Conservation (phyloP, 2,329 filamentous ascomycete species). For the Fusarium papillatum region DNA sequence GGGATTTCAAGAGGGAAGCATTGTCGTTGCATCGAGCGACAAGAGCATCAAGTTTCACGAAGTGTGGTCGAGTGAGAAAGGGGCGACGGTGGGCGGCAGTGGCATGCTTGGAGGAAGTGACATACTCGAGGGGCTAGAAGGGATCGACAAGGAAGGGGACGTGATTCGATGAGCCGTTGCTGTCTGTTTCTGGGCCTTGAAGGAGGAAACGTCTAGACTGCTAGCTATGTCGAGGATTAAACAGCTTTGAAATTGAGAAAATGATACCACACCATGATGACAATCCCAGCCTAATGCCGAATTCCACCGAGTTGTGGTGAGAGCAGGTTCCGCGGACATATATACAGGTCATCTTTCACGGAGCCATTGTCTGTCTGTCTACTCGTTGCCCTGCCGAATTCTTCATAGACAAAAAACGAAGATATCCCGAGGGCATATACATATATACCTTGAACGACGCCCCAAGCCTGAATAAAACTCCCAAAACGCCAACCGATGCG, state of each 20-base stretch:
- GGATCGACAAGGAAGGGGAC: conserved; percentile 81
- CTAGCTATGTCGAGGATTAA: conserved; percentile 18
- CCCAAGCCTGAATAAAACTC: conserved; percentile 14
- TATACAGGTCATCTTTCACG: conserved; percentile 13
- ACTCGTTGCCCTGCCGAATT: not conserved
- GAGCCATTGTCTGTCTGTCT: not conserved
- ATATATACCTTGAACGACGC: not conserved
- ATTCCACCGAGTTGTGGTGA: not conserved
- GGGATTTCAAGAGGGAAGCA: conserved; percentile 65
- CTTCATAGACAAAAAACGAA: conserved; percentile 3
- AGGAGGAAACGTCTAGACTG: conserved; percentile 26
- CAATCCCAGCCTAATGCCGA: not conserved
- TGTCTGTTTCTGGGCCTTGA: conserved; percentile 10
- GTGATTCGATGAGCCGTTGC: conserved; percentile 72
- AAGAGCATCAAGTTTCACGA: conserved; percentile 96
- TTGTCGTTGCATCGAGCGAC: conserved; percentile 93
- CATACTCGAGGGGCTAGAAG: conserved; percentile 86
- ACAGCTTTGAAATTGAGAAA: conserved; percentile 19
- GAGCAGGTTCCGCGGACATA: conserved; percentile 1
- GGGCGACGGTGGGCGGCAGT: conserved; percentile 62
- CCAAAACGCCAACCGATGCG: conserved; percentile 40
- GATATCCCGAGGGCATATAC: not conserved
- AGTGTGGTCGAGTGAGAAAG: conserved; percentile 81
- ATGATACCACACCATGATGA: conserved; percentile 20
- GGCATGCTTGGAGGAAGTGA: conserved; percentile 85